phyloP scores from a whole-genome alignment of 2,329 filamentous ascomycete species.

The Paramyrothecium sp. region DNA sequence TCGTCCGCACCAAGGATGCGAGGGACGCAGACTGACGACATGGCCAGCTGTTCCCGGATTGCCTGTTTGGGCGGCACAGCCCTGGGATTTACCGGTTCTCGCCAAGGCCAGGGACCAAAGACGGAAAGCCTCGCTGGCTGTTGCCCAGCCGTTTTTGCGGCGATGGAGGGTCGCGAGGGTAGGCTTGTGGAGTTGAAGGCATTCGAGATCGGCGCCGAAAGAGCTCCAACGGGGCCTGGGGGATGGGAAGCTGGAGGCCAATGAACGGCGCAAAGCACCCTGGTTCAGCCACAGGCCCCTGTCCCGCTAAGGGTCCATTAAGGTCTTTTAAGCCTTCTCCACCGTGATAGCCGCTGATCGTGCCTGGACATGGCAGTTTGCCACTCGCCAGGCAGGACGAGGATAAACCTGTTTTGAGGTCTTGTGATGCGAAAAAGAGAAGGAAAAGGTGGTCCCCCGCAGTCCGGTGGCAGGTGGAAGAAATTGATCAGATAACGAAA shows the following conservation, averaged over 20 bases:
- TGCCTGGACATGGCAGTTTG: background rate
- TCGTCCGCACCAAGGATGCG: slow-evolving; percentile 8
- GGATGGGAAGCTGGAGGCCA: background rate
- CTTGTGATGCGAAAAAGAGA: background rate
- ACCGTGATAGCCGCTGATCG: background rate
- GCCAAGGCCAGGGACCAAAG: background rate
- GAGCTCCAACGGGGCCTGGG: background rate
- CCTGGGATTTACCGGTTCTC: no score
- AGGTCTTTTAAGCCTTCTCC: background rate
- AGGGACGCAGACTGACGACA: slow-evolving; percentile 21
- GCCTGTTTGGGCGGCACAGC: background rate
- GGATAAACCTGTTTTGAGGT: background rate
- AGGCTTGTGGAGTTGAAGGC: background rate
- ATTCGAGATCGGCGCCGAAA: background rate
- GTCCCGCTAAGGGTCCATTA: background rate
- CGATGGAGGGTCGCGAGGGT: background rate
- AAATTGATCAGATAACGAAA: no score
- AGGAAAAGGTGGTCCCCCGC: background rate
- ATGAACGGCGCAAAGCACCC: background rate
- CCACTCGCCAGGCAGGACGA: background rate
- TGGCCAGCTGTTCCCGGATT: slow-evolving; percentile 9
- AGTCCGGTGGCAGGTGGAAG: no score
- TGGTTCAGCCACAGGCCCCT: background rate
- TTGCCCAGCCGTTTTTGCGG: background rate
- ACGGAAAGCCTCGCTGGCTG: background rate